These are phyloP conservation scores for Suaeda aralocaspica DNA, from an alignment of 148 eudicot genomes.

Conservation along the genomic window DNA sequence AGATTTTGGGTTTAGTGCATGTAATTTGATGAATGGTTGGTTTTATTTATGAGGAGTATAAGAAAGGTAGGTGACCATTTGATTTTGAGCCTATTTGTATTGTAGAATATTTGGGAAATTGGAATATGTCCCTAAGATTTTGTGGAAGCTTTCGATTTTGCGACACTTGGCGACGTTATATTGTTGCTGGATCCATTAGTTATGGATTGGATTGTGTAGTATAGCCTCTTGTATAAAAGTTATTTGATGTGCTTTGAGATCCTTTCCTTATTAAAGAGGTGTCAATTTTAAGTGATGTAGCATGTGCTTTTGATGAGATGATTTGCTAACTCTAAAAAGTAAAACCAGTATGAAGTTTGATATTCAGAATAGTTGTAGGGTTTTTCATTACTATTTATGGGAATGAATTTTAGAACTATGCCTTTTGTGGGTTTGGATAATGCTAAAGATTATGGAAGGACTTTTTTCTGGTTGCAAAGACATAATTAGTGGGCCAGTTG, in stretches of 20 bases:
- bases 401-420: slow-evolving; percentile 9
- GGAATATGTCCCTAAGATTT: slow-evolving; percentile 3
- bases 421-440: not conserved
- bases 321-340: slow-evolving; percentile 12
- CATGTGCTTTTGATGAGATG: slow-evolving; percentile 21
- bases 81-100: not conserved
- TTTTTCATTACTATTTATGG: slow-evolving; percentile 14
- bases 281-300: slow-evolving; percentile 8
- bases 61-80: not conserved
- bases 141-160: not conserved
- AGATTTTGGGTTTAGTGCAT: slow-evolving; percentile 11
- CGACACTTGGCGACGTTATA: slow-evolving; percentile 20
- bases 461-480: not conserved
- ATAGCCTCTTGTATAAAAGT: not conserved
- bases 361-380: not conserved
- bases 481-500: slow-evolving; percentile 9
- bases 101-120: not conserved
- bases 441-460: slow-evolving; percentile 4
- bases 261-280: not conserved
- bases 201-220: slow-evolving; percentile 5
- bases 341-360: not conserved
- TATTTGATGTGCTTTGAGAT: not conserved
- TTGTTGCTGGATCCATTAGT: not conserved
- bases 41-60: not conserved
- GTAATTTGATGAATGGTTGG: not conserved